Percentiles rank a stretch among this genome's conserved stretches.
These are phyloP conservation scores for Mycena kentingensis DNA, from an alignment of 768 basidiomycete genomes.

Conservation along the genomic window DNA sequence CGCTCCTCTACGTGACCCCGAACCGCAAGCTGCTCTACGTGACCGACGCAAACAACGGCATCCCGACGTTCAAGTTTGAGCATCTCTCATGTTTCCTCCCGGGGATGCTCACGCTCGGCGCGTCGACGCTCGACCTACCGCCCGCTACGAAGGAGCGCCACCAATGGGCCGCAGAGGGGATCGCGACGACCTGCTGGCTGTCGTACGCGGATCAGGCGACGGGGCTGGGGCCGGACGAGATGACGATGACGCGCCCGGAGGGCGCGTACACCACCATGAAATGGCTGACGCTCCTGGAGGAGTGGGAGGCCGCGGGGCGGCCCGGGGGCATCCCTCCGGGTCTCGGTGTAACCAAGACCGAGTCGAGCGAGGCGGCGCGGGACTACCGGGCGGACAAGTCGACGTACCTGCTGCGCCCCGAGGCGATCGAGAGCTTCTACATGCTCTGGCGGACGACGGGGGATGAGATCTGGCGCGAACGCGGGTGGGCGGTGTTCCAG, in stretches of 20 bases:
- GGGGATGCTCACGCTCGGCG: conserved; percentile 66
- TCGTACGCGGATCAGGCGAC: conserved; percentile 65
- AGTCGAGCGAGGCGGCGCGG: conserved; percentile 23
- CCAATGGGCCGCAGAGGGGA: conserved; percentile 60
- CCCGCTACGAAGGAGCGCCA: conserved; percentile 45
- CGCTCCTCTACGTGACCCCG: conserved; percentile 59
- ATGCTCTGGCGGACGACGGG: conserved; percentile 56
- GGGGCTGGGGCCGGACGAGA: conserved; percentile 64
- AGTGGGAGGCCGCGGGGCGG: conserved; percentile 46
- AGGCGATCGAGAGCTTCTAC: conserved; percentile 59
- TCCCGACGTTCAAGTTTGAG: conserved; percentile 51
- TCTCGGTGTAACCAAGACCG: conserved; percentile 26
- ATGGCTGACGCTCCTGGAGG: conserved; percentile 43
- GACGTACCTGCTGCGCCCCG: conserved; percentile 49
- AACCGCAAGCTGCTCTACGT: conserved; percentile 63
- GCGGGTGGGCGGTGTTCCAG: conserved; percentile 50
- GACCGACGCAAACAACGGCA: conserved; percentile 46
- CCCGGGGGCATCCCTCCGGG: conserved; percentile 38
- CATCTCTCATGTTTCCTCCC: conserved; percentile 74
- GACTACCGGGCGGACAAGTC: conserved; percentile 42
- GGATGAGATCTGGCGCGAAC: conserved; percentile 51
- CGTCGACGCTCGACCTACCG: conserved; percentile 46
- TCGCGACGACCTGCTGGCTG: conserved; percentile 63
- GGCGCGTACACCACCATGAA: conserved; percentile 21
- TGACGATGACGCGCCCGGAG: conserved; percentile 34